Percentiles rank a stretch among this genome's conserved stretches.
phyloP scores from a whole-genome alignment of 2,329 filamentous ascomycete genomes.

The Penicillium aurantiogriseum region DNA sequence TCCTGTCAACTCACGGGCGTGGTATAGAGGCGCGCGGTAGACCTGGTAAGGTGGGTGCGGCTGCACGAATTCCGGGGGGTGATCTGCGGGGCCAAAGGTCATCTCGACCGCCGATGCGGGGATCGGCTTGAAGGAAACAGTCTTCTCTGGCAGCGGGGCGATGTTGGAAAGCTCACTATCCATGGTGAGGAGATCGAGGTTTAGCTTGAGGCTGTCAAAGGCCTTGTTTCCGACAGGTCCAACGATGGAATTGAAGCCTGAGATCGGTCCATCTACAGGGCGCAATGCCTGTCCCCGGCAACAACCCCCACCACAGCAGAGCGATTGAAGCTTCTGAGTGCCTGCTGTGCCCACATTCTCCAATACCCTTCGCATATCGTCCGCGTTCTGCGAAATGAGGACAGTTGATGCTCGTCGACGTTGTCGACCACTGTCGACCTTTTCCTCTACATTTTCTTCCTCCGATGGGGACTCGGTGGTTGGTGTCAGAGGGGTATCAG shows the following conservation, averaged over 20 bases:
- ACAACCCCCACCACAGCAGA: constrained; percentile 65
- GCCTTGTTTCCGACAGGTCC: constrained; percentile 74
- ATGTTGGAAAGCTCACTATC: constrained; percentile 69
- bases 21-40: constrained; percentile 82
- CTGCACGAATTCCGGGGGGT: constrained; percentile 86
- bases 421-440: constrained; percentile 33
- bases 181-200: constrained; percentile 69
- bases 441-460: constrained; percentile 23
- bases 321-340: constrained; percentile 61
- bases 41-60: constrained; percentile 93
- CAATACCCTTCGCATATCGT: constrained; percentile 59
- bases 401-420: constrained; percentile 48
- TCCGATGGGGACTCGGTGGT: constrained; percentile 38
- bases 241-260: constrained; percentile 49
- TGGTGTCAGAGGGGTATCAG: constrained; percentile 45
- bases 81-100: constrained; percentile 45
- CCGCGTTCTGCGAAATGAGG: constrained; percentile 57
- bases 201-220: constrained; percentile 74
- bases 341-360: constrained; percentile 53
- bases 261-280: constrained; percentile 41
- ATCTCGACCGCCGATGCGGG: constrained; percentile 35
- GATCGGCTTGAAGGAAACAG: constrained; percentile 60
- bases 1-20: constrained; percentile 80
- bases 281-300: constrained; percentile 59
- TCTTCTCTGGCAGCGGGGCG: constrained; percentile 71